Evolutionary conservation across 129 eudicot genomes (phyloP), one percentile per base, ranked within the genome.

Genomic region (Logfia minima): DNA sequence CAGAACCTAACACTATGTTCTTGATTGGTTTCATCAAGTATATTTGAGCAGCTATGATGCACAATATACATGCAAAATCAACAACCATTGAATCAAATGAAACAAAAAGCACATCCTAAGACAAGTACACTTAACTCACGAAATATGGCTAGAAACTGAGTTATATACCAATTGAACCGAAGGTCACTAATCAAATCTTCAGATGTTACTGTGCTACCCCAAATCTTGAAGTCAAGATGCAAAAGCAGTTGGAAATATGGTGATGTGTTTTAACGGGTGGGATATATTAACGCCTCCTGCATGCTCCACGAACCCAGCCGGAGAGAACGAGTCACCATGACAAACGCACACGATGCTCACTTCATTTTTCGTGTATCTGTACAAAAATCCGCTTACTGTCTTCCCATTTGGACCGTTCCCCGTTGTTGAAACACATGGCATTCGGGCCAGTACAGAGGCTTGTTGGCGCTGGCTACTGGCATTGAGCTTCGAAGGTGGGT

Each of bases 351-450:
- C 84, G 16, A 93, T 90, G 79, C 86, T 85, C 14, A 88, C 96
- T 66, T 92, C 96, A 16, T 71, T 66, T 51, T 84, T 84, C 0
- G 89, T 83, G 72, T 90, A 93, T 72, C 83, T 82, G 77, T 88
- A 84, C 88, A 93, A 77, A 55, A 93, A 88, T 65, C 98, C 98
- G 8, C 68, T 86, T 2, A 90, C 66, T 14, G 87, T 88, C 75
- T 79, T 90, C 76, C 92, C 95, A 4, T 93, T 84, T 2, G 95
- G 96, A 17, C 98, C 96, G 68, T 90, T 90, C 28, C 98, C 96
- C 0, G 90, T 93, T 68, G 92, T 77, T 3, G 92, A 86, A 58
- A 93, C 98, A 11, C 88, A 84, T 0, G 98, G 96, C 96, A 85
- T 88, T 26, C 81, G 78, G 16, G 85, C 66, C 3, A 84, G 79